phyloP scores from a whole-genome alignment of 2,329 filamentous ascomycete species.

The Pseudopithomyces chartarum region DNA sequence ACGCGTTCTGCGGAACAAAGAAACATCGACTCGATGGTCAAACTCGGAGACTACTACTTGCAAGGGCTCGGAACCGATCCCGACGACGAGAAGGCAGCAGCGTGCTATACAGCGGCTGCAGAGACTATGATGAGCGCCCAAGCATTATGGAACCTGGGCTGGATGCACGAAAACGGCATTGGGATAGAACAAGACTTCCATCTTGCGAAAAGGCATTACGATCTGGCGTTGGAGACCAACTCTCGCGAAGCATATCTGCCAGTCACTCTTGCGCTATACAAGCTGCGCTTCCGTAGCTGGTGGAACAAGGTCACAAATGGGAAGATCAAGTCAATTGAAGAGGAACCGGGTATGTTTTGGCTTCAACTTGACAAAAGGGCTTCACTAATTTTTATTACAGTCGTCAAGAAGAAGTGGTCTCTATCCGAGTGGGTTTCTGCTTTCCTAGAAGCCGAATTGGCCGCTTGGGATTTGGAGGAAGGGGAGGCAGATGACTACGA shows the following conservation, averaged over 20 bases:
- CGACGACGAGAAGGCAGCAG: slow-evolving; percentile 84
- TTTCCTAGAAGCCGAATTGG: slow-evolving; percentile 69
- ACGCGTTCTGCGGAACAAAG: slow-evolving; percentile 90
- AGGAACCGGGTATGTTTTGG: slow-evolving; percentile 76
- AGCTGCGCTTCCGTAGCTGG: slow-evolving; percentile 81
- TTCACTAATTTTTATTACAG: slow-evolving; percentile 49
- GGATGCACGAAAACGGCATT: slow-evolving; percentile 99
- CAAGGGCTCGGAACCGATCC: slow-evolving; percentile 71
- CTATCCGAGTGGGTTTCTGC: slow-evolving; percentile 85
- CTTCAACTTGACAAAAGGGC: neutral
- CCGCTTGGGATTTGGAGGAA: slow-evolving; percentile 62
- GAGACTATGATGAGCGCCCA: slow-evolving; percentile 92
- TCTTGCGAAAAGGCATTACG: slow-evolving; percentile 94
- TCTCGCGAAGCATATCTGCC: slow-evolving; percentile 86
- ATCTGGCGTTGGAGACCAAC: slow-evolving; percentile 88
- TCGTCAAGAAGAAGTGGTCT: slow-evolving; percentile 73
- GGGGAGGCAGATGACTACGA: slow-evolving; percentile 53
- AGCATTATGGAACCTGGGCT: slow-evolving; percentile 94
- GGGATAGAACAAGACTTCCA: slow-evolving; percentile 95
- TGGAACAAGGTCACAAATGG: slow-evolving; percentile 95
- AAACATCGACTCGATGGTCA: slow-evolving; percentile 92
- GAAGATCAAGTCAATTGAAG: slow-evolving; percentile 88
- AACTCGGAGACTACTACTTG: slow-evolving; percentile 98
- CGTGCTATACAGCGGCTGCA: slow-evolving; percentile 89
- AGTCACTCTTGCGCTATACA: slow-evolving; percentile 84